Base-by-base conservation (phyloP, 306 rosid genomes). In the Acmispon strigosus region DNA sequence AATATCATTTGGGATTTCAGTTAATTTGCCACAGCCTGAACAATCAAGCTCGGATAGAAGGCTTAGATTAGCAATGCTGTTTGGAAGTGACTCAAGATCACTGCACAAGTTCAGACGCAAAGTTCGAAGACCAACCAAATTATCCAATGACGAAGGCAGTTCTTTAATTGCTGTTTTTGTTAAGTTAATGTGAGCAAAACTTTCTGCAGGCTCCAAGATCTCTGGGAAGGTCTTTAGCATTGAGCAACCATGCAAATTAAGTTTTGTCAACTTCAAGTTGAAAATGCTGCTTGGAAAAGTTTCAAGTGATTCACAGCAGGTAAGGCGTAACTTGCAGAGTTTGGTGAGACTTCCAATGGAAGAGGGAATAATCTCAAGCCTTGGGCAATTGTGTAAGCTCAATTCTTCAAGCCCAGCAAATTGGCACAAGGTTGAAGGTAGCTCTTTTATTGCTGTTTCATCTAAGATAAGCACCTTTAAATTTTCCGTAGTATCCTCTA, bases 311-410 rank as follows among this genome's bases (percentile, higher is more conserved):
- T 73, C 47, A 62, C 78, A 73, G 14, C 1, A 20, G 16, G 62
- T 36, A 49, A 73, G 70, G 13, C 39, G 63, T 11, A 73, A 62
- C 55, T 11, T 22, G 64, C 36, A 15, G 36, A 73, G 71, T 22
- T 62, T 62, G 71, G 10, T 14, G 63, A 73, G 32, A 37, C 29
- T 8, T 37, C 70, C 78, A 73, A 73, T 73, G 1, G 78, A 73
- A 51, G 62, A 10, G 51, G 78, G 77, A 50, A 73, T 62, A 51
- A 10, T 20, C 70, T 34, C 29, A 50, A 73, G 77, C 12, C 13
- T 50, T 14, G 5, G 11, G 62, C 78, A 73, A 1, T 11, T 0
- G 43, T 2, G 44, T 59, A 73, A 39, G 53, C 78, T 62, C 62
- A 73, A 11, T 11, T 50, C 78, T 37, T 73, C 70, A 61, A 73